phyloP scores from a whole-genome alignment of 2,329 filamentous ascomycete species.

The Trichophyton benhamiae region DNA sequence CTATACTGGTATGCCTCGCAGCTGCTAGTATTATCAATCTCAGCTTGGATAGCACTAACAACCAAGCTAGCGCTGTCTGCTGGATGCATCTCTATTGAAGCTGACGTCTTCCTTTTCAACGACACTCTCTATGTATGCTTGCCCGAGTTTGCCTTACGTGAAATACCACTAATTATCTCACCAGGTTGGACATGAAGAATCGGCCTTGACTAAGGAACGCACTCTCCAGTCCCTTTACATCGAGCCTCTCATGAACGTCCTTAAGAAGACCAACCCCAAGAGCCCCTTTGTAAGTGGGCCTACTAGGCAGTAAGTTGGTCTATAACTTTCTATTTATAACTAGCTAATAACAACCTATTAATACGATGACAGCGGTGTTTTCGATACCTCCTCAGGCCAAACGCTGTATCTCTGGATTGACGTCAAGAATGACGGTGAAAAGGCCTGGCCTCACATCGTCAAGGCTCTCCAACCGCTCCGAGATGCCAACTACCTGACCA shows the following conservation, averaged over 20 bases:
- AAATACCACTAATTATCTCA: too few species aligned
- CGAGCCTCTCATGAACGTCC: constrained; percentile 45
- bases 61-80: constrained; percentile 38
- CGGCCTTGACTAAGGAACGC: constrained; percentile 39
- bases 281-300: constrained; percentile 36
- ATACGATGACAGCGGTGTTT: constrained; percentile 40
- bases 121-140: constrained; percentile 40
- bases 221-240: constrained; percentile 49
- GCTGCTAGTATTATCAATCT: not conserved
- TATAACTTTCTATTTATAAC: not conserved
- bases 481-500: constrained; percentile 42
- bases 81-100: constrained; percentile 47
- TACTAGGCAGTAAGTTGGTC: constrained; percentile 37
- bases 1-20: constrained; percentile 26
- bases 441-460: constrained; percentile 46
- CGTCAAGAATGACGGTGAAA: constrained; percentile 45
- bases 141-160: not conserved
- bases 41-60: constrained; percentile 10
- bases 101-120: constrained; percentile 49
- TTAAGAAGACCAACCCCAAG: constrained; percentile 45
- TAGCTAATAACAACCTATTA: not conserved
- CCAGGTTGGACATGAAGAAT: constrained; percentile 45
- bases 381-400: constrained; percentile 43
- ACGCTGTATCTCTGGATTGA: constrained; percentile 55
- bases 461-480: constrained; percentile 46